These are phyloP conservation scores for Boletus vermiculosoides DNA, from an alignment of 768 basidiomycete genomes.

Conservation along the genomic window DNA sequence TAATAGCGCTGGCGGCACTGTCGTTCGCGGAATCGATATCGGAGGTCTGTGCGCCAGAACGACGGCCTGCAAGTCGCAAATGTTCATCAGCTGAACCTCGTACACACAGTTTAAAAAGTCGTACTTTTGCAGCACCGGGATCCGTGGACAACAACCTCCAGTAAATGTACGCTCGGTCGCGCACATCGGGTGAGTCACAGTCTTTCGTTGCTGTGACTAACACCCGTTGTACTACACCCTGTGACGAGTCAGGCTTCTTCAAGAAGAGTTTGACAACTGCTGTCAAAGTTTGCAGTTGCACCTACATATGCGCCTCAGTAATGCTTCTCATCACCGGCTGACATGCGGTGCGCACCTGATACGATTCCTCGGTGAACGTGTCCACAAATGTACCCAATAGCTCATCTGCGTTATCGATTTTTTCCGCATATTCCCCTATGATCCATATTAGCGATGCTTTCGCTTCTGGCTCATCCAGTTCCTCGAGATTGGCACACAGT, in stretches of 20 bases:
- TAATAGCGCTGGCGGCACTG: conserved; percentile 80
- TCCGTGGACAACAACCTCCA: conserved; percentile 96
- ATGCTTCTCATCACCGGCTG: background rate
- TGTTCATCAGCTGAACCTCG: background rate
- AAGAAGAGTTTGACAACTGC: conserved; percentile 97
- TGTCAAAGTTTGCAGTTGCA: conserved; percentile 81
- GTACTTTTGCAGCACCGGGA: conserved; percentile 90
- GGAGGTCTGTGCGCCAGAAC: conserved; percentile 91
- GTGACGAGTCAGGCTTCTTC: conserved; percentile 91
- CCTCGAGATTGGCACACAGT: conserved; percentile 91
- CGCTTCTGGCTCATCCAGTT: conserved; percentile 96
- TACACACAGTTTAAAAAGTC: background rate
- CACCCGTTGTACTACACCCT: conserved; percentile 89
- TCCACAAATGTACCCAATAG: conserved; percentile 88
- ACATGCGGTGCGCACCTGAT: conserved; percentile 53
- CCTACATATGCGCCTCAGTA: conserved; percentile 34
- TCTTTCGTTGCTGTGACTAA: conserved; percentile 94
- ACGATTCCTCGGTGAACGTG: conserved; percentile 89
- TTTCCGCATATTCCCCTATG: conserved; percentile 96
- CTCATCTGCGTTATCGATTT: conserved; percentile 96
- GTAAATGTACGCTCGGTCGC: conserved; percentile 97
- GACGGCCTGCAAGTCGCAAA: conserved; percentile 53
- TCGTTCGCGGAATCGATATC: conserved; percentile 89
- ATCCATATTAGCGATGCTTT: conserved; percentile 99
- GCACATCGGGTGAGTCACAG: conserved; percentile 94